phyloP scores from a whole-genome alignment of 2,329 filamentous ascomycete species.

The Elsinoe fawcettii region DNA sequence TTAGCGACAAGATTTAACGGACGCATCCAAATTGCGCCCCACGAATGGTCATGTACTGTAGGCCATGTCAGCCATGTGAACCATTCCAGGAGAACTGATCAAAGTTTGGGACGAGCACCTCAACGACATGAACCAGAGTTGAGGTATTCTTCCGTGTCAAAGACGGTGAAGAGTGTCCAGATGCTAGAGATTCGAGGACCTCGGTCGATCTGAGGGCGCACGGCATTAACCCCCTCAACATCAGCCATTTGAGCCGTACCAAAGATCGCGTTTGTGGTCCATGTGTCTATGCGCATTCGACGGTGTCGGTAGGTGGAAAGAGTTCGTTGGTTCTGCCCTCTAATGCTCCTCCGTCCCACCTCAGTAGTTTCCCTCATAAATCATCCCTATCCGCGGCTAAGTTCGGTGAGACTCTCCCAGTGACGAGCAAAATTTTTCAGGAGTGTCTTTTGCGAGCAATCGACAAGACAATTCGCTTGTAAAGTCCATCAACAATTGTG shows the following conservation, averaged over 20 bases:
- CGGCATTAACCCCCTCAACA: not conserved
- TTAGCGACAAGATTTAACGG: not conserved
- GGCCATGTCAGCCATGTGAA: not conserved
- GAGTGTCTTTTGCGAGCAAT: not conserved
- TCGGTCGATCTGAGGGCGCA: not conserved
- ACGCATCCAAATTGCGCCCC: not conserved
- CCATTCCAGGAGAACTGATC: not conserved
- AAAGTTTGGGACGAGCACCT: not conserved
- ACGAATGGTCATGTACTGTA: not conserved
- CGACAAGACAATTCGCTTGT: not conserved
- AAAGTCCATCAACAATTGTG: not conserved
- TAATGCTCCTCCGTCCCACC: no score
- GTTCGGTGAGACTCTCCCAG: not conserved
- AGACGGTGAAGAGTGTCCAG: not conserved
- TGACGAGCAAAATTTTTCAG: not conserved
- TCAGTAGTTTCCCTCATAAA: no score
- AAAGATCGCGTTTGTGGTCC: not conserved
- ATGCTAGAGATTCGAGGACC: not conserved
- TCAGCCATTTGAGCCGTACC: not conserved
- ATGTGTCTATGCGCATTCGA: no score
- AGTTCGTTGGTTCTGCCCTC: no score
- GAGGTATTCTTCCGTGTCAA: not conserved
- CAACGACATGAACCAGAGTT: constrained; percentile 1
- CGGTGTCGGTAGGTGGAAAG: no score
- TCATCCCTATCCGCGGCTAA: not conserved